A percentile compares a stretch with the other conserved stretches of the same genome.
These are phyloP conservation scores for Coemansia sp. DNA, from an alignment of 192 early-diverging fungal genomes.

Conservation along the genomic window DNA sequence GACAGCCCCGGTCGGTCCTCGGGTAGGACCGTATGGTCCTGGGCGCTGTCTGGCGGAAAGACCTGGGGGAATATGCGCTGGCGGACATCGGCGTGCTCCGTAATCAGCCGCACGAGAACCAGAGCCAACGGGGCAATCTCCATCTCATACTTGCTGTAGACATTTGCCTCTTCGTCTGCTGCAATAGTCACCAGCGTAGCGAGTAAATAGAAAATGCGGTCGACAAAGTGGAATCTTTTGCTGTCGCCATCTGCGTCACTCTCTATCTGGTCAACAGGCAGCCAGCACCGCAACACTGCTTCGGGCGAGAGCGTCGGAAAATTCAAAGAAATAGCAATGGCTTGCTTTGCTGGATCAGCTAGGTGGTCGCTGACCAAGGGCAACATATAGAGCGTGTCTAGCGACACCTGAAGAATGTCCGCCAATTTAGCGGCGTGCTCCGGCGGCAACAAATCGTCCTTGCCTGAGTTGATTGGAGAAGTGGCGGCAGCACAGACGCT, in stretches of 20 bases:
- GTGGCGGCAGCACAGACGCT: not conserved
- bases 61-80: slow-evolving; percentile 18
- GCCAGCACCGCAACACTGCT: slow-evolving; percentile 14
- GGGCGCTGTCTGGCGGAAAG: slow-evolving; percentile 7
- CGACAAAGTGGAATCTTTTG: not conserved
- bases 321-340: slow-evolving; percentile 28
- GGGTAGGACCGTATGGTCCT: slow-evolving; percentile 26
- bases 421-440: slow-evolving; percentile 18
- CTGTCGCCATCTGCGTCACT: not conserved
- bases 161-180: not conserved
- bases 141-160: not conserved
- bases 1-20: slow-evolving; percentile 30
- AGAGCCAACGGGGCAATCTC: slow-evolving; percentile 37
- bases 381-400: slow-evolving; percentile 5
- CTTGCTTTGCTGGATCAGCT: slow-evolving; percentile 25
- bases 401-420: slow-evolving; percentile 10
- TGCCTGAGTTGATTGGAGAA: not conserved
- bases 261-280: slow-evolving; percentile 13
- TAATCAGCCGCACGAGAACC: slow-evolving; percentile 29
- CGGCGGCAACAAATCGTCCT: slow-evolving; percentile 21
- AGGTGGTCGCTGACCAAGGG: slow-evolving; percentile 13
- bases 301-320: slow-evolving; percentile 22
- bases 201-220: slow-evolving; percentile 7
- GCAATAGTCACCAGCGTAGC: not conserved
- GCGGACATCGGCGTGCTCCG: slow-evolving; percentile 24